A percentile compares a stretch with the other conserved stretches of the same genome.
These are phyloP conservation scores for Picochlorum costavermella DNA, from an alignment of 139 green algal genomes.

Conservation along the genomic window DNA sequence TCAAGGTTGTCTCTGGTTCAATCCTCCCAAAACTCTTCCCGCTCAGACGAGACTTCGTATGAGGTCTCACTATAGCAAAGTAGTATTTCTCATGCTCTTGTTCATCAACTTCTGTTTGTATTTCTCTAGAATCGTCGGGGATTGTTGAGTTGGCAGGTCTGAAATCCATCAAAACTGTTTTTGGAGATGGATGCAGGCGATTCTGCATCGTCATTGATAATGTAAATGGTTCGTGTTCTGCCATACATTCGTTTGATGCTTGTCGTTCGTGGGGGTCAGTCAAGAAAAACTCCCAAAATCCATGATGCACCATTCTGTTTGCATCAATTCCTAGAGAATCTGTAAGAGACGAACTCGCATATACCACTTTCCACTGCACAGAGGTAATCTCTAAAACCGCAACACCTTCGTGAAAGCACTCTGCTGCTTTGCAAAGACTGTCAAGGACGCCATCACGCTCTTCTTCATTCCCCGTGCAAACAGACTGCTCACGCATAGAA, in stretches of 20 bases:
- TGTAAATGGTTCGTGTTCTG: conserved; percentile 17
- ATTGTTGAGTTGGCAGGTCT: conserved; percentile 6
- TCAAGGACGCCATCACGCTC: neutral
- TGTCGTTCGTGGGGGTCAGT: neutral
- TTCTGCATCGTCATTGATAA: conserved; percentile 8
- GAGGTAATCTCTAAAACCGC: conserved; percentile 50
- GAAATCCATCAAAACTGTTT: conserved; percentile 5
- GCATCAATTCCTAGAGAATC: conserved; percentile 3
- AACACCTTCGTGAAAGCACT: conserved; percentile 65
- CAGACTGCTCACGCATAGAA: neutral
- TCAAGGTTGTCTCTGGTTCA: neutral
- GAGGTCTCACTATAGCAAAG: neutral
- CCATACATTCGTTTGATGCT: neutral
- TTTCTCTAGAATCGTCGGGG: too few relatives aligned
- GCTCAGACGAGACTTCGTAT: neutral
- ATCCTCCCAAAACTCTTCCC: neutral
- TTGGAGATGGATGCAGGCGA: neutral
- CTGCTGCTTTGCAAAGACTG: conserved; percentile 10
- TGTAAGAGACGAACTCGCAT: conserved; percentile 21
- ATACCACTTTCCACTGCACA: conserved; percentile 18
- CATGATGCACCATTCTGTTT: neutral
- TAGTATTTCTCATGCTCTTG: neutral
- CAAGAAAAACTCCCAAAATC: conserved; percentile 30
- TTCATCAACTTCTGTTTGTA: neutral
- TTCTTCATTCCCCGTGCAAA: neutral